A percentile compares a stretch with the other conserved stretches of the same genome.
Evolutionary conservation across 78 protist genomes (phyloP).

Genomic region (Blattamonas nauphoetae): DNA sequence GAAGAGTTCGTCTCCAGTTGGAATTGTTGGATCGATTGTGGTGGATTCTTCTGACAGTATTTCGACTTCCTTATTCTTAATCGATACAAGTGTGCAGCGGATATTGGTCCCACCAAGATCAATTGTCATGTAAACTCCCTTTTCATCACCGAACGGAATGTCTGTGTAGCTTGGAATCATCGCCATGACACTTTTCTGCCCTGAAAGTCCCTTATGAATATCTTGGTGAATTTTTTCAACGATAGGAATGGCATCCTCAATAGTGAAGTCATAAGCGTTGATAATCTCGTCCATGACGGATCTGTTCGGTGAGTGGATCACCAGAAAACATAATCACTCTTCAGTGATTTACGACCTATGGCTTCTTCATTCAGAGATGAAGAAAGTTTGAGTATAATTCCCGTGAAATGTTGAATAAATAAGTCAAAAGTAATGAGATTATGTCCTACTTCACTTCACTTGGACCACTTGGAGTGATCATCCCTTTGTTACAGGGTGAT

Average conservation of each 20-base stretch:
- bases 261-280: not conserved
- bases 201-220: not conserved
- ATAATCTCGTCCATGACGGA: not conserved
- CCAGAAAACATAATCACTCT: too few relatives aligned
- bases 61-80: not conserved
- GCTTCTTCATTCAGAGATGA: too few relatives aligned
- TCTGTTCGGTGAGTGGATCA: too few relatives aligned
- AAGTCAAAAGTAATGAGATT: too few relatives aligned
- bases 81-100: not conserved
- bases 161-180: slow-evolving; percentile 1
- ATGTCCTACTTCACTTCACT: too few relatives aligned
- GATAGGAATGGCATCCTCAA: not conserved
- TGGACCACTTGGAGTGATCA: too few relatives aligned
- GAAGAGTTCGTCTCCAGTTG: not conserved
- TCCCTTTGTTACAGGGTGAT: too few relatives aligned
- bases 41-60: not conserved
- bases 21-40: not conserved
- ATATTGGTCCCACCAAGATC: slow-evolving; percentile 3
- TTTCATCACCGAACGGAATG: not conserved
- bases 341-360: too few relatives aligned
- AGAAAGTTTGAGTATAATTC: too few relatives aligned
- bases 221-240: not conserved
- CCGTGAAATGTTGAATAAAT: too few relatives aligned
- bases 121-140: not conserved
- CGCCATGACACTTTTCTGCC: not conserved